phyloP scores from a whole-genome alignment of 331 rosid species.

The Quercus phellos region DNA sequence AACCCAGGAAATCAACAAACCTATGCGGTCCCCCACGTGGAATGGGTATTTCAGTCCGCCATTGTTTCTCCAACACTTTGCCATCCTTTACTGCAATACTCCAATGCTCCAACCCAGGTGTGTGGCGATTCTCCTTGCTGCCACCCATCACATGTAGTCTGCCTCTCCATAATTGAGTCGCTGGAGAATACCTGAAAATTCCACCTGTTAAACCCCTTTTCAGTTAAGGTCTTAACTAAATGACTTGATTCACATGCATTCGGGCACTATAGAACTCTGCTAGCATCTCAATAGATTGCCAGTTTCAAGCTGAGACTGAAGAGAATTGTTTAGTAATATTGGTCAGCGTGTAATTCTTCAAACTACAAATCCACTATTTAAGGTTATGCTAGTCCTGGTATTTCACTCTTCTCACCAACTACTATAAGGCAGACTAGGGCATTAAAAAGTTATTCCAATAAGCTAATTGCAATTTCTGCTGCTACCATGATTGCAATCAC shows the following conservation, averaged over 20 bases:
- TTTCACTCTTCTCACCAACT: background rate
- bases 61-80: slow-evolving; percentile 54
- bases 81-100: slow-evolving; percentile 84
- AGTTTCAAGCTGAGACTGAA: background rate
- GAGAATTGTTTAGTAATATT: background rate
- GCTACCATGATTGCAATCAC: background rate
- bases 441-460: background rate
- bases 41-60: slow-evolving; percentile 70
- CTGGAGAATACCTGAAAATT: slow-evolving; percentile 74
- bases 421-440: background rate
- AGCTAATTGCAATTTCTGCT: background rate
- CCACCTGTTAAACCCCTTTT: slow-evolving; percentile 11
- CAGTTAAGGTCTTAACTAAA: background rate
- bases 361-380: background rate
- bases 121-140: slow-evolving; percentile 85
- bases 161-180: slow-evolving; percentile 88
- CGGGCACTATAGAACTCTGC: background rate
- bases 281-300: background rate
- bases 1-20: slow-evolving; percentile 29
- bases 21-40: slow-evolving; percentile 97
- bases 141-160: slow-evolving; percentile 98
- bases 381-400: background rate
- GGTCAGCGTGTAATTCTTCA: background rate
- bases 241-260: background rate
- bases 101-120: slow-evolving; percentile 86